Evolutionary conservation across 768 basidiomycete genomes (phyloP), one percentile per base, ranked within the genome.

Genomic region (Boletellus ananas): DNA sequence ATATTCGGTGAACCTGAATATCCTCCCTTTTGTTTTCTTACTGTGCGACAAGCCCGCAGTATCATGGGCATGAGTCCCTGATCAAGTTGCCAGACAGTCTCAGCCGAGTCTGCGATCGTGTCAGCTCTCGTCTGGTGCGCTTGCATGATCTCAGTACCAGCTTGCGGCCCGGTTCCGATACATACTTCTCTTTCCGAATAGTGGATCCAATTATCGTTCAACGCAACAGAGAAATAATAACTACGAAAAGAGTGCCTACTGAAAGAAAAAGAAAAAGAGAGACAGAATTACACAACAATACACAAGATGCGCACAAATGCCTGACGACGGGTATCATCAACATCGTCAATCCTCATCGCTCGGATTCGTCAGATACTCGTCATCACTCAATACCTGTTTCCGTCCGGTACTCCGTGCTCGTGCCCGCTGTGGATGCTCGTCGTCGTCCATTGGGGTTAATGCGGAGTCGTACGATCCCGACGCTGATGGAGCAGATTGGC

Each of bases 361-460:
- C 23, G 82, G 83, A 18, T 63, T 64, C 49, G 87, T 87, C 62
- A 88, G 70, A 63, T 84, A 83, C 63, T 79, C 77, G 20, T 65
- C 64, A 55, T 90, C 87, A 56, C 87, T 89, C 67, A 89, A 71
- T 44, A 90, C 78, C 67, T 85, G 84, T 64, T 83, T 87, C 54
- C 87, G 76, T 27, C 79, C 81, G 17, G 75, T 71, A 62, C 82
- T 85, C 49, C 79, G 70, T 34, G 83, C 78, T 14, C 80, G 69
- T 4, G 75, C 77, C 10, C 79, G 75, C 9, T 74, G 74, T 25
- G 79, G 80, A 38, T 82, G 79, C 40, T 85, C 84, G 51, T 90
- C 88, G 53, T 90, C 87, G 40, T 89, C 87, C 84, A 90, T 85
- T 2, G 86, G 86, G 6, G 85, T 88, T 55, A 88, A 65, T 10